phyloP scores from a whole-genome alignment of 257 asterid species.

The Datura wrightii region DNA sequence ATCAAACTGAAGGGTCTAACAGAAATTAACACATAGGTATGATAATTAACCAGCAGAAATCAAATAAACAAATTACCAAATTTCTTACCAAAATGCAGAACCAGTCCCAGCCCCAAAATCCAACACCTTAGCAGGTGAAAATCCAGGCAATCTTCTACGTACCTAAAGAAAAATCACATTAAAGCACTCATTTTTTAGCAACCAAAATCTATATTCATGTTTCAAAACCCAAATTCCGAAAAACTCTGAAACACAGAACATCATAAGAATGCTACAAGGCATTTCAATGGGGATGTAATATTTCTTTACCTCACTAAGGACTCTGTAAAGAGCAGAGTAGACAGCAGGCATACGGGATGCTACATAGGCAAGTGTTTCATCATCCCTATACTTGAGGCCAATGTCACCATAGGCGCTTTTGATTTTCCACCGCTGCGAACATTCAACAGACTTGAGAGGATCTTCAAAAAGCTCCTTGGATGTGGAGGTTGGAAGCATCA shows the following conservation, averaged over 20 bases:
- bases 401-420: slow-evolving; percentile 71
- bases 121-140: slow-evolving; percentile 79
- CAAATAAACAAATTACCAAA: slow-evolving; percentile 11
- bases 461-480: slow-evolving; percentile 84
- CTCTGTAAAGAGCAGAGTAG: slow-evolving; percentile 80
- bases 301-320: slow-evolving; percentile 78
- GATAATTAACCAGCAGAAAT: slow-evolving; percentile 20
- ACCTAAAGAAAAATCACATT: slow-evolving; percentile 53
- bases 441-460: slow-evolving; percentile 70
- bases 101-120: slow-evolving; percentile 99
- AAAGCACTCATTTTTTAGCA: slow-evolving; percentile 29
- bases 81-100: slow-evolving; percentile 90
- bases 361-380: slow-evolving; percentile 82
- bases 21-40: not conserved
- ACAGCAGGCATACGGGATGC: slow-evolving; percentile 99
- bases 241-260: not conserved
- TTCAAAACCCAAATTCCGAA: not conserved
- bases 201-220: slow-evolving; percentile 10
- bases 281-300: not conserved
- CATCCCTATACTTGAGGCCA: slow-evolving; percentile 82
- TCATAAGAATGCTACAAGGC: not conserved
- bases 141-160: slow-evolving; percentile 79
- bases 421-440: slow-evolving; percentile 86
- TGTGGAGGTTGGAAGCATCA: slow-evolving; percentile 75
- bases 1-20: not conserved